Percentiles rank a stretch among this genome's conserved stretches.
Conservation (phyloP, 2,329 filamentous ascomycete genomes). For the Aspergillus tanneri region DNA sequence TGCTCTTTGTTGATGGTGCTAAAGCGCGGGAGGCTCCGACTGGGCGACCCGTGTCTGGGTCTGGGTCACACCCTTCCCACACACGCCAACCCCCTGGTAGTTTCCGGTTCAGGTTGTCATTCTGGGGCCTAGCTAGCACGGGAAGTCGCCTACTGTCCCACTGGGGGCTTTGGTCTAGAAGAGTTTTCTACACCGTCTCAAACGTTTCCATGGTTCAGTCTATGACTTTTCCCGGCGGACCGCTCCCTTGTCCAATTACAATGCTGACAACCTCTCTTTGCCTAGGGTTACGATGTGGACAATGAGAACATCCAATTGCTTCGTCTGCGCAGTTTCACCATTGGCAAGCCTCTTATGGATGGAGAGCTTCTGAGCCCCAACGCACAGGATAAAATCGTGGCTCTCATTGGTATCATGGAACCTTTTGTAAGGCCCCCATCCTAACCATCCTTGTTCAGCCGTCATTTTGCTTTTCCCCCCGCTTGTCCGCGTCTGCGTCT, state of each 20-base stretch:
- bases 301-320: conserved; percentile 79
- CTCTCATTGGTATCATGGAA: conserved; percentile 66
- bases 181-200: conserved; percentile 33
- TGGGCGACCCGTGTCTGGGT: conserved; percentile 21
- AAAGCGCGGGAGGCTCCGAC: conserved; percentile 23
- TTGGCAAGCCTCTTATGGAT: conserved; percentile 67
- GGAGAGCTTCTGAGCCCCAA: conserved; percentile 61
- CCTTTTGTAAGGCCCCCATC: conserved; percentile 73
- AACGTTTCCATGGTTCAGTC: conserved; percentile 43
- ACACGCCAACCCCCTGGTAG: conserved; percentile 10
- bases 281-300: conserved; percentile 69
- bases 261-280: conserved; percentile 22
- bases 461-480: conserved; percentile 23
- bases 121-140: conserved; percentile 9
- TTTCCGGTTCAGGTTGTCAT: background rate
- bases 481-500: conserved; percentile 24
- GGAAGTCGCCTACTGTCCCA: conserved; percentile 19
- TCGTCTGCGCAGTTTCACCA: conserved; percentile 75
- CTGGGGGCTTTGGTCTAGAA: conserved; percentile 18
- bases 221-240: conserved; percentile 19
- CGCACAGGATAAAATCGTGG: conserved; percentile 64
- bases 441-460: conserved; percentile 20
- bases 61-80: conserved; percentile 16
- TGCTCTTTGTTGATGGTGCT: conserved; percentile 15
- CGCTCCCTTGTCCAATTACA: conserved; percentile 17